Evolutionary conservation across 208 protist genomes (phyloP).

Genomic region (Perkinsela sp.): DNA sequence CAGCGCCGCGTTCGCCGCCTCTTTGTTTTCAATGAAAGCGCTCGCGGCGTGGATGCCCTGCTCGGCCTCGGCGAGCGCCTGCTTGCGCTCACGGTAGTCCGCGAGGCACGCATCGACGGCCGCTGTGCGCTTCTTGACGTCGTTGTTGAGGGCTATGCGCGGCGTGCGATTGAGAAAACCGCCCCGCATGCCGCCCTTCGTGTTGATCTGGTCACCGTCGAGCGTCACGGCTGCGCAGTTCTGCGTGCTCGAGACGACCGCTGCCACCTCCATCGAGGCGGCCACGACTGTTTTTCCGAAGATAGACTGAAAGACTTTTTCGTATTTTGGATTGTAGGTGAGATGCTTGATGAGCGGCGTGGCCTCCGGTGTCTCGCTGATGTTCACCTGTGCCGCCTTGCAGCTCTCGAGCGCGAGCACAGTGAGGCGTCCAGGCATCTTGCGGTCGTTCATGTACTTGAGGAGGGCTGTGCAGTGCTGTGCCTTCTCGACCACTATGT

Average conservation of each 20-base stretch:
- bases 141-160: slow-evolving; percentile 22
- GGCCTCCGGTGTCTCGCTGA: slow-evolving; percentile 22
- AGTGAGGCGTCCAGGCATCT: slow-evolving; percentile 66
- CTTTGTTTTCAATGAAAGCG: not conserved
- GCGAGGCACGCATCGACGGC: slow-evolving; percentile 9
- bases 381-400: slow-evolving; percentile 10
- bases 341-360: slow-evolving; percentile 41
- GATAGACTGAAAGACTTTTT: slow-evolving; percentile 44
- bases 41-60: slow-evolving; percentile 26
- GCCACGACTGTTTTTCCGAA: slow-evolving; percentile 76
- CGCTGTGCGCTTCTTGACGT: slow-evolving; percentile 13
- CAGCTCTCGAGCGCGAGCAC: slow-evolving; percentile 87
- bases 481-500: slow-evolving; percentile 89
- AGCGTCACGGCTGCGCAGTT: slow-evolving; percentile 77
- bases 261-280: slow-evolving; percentile 42
- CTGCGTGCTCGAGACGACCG: slow-evolving; percentile 18
- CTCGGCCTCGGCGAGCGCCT: slow-evolving; percentile 29
- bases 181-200: slow-evolving; percentile 72
- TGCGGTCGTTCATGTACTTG: slow-evolving; percentile 50
- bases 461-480: slow-evolving; percentile 59
- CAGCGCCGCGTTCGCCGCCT: not conserved
- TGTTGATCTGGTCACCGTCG: slow-evolving; percentile 55
- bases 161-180: slow-evolving; percentile 67
- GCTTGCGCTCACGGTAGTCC: slow-evolving; percentile 18
- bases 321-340: slow-evolving; percentile 31